Evolutionary conservation across 768 basidiomycete species (phyloP).

Genomic region (Rhizopogon vesiculosus): DNA sequence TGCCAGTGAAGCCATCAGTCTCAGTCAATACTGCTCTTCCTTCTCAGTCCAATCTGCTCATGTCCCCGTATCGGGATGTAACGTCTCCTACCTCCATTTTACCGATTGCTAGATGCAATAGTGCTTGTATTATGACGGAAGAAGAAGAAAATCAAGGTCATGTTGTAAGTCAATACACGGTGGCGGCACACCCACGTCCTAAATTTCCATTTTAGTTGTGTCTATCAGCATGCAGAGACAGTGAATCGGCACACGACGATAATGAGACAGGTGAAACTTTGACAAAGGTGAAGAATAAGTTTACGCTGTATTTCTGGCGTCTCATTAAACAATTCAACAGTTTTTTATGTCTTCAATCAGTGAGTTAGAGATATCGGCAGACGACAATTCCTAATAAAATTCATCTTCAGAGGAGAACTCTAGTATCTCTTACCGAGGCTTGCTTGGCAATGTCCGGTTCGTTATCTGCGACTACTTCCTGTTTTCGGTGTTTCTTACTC

Average conservation of each 20-base stretch:
- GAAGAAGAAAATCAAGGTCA: neutral
- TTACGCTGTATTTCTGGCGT: neutral
- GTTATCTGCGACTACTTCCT: neutral
- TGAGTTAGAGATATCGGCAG: neutral
- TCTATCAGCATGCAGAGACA: conserved; percentile 22
- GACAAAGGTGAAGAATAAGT: conserved; percentile 15
- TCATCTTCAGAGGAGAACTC: neutral
- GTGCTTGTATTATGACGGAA: neutral
- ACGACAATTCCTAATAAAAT: neutral
- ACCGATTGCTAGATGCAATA: neutral
- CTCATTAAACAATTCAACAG: neutral
- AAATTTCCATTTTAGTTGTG: conserved; percentile 11
- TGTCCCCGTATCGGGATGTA: neutral
- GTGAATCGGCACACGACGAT: conserved; percentile 19
- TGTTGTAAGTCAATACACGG: conserved; percentile 10
- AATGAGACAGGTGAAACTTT: conserved; percentile 13
- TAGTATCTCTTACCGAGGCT: neutral
- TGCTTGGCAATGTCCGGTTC: neutral
- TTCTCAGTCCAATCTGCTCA: neutral
- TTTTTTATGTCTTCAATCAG: neutral
- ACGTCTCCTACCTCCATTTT: neutral
- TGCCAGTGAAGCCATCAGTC: neutral
- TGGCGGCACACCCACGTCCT: neutral
- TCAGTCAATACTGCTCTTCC: neutral
- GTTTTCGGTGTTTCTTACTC: neutral